Percentiles rank a stretch among this genome's conserved stretches.
Conservation (phyloP, 768 basidiomycete genomes). For the Lepiota subincarnata region DNA sequence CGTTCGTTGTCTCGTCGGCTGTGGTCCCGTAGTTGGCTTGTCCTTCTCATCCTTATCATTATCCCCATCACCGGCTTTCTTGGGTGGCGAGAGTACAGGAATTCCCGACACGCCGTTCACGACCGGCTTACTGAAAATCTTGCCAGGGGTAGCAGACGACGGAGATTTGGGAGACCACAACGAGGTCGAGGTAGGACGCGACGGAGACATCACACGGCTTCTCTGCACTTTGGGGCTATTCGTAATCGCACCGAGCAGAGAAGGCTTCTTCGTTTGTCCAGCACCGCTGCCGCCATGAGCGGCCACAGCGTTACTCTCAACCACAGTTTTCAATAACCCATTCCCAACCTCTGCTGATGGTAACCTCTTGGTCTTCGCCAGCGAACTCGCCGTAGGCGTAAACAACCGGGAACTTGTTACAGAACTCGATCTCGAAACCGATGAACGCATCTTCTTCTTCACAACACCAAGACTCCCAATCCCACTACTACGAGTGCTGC, state of each 20-base stretch:
- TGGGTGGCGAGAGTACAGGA: slow-evolving; percentile 15
- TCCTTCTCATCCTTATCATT: neutral
- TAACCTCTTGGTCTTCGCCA: slow-evolving; percentile 51
- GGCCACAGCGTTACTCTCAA: slow-evolving; percentile 8
- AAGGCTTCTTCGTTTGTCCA: slow-evolving; percentile 14
- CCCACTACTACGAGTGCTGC: neutral
- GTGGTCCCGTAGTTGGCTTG: neutral
- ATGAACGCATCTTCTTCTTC: slow-evolving; percentile 19
- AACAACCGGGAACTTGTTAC: slow-evolving; percentile 45
- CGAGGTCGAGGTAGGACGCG: slow-evolving; percentile 7
- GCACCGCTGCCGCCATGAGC: neutral
- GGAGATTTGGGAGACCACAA: slow-evolving; percentile 9
- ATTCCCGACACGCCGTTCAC: slow-evolving; percentile 31
- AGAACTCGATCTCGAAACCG: slow-evolving; percentile 13
- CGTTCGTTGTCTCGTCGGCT: slow-evolving; percentile 23
- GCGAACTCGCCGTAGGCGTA: slow-evolving; percentile 74
- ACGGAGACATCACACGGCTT: neutral
- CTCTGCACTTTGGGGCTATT: slow-evolving; percentile 22
- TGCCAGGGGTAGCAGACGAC: slow-evolving; percentile 21
- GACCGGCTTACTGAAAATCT: slow-evolving; percentile 55
- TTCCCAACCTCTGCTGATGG: slow-evolving; percentile 7
- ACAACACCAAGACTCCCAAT: slow-evolving; percentile 32
- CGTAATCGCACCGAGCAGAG: slow-evolving; percentile 30
- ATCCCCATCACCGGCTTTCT: neutral
- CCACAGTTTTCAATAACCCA: slow-evolving; percentile 7